A percentile compares a stretch with the other conserved stretches of the same genome.
Evolutionary conservation across 768 basidiomycete genomes (phyloP).

Genomic region (Dentipellis sp.): DNA sequence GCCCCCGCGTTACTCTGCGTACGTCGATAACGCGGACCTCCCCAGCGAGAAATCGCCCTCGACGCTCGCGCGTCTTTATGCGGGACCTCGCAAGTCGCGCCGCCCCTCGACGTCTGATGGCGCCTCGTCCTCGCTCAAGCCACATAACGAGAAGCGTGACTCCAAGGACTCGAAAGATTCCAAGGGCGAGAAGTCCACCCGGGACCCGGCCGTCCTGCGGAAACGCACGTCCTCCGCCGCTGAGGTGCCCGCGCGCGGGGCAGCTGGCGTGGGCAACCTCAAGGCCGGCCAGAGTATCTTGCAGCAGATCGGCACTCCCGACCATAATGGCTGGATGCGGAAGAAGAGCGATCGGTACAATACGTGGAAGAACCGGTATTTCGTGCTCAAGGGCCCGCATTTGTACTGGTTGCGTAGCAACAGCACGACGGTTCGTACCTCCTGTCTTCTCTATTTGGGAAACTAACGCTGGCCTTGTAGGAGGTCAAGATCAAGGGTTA

Average conservation of each 20-base stretch:
- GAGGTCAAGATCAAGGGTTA: constrained; percentile 97
- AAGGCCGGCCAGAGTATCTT: constrained; percentile 61
- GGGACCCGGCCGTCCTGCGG: constrained; percentile 34
- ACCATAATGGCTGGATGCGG: constrained; percentile 89
- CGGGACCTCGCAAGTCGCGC: constrained; percentile 33
- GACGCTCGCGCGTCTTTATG: constrained; percentile 23
- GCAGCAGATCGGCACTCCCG: constrained; percentile 85
- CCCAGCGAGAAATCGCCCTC: constrained; percentile 29
- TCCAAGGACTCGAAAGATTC: constrained; percentile 14
- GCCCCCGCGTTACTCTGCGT: constrained; percentile 63
- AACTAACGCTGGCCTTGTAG: constrained; percentile 26
- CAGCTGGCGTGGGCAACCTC: constrained; percentile 6
- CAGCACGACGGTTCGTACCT: constrained; percentile 36
- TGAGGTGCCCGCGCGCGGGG: neutral
- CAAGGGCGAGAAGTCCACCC: constrained; percentile 17
- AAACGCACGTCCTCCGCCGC: constrained; percentile 38
- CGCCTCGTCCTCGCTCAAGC: constrained; percentile 15
- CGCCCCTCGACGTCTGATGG: constrained; percentile 35
- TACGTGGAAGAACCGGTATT: constrained; percentile 86
- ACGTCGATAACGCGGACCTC: constrained; percentile 27
- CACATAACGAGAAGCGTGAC: constrained; percentile 17
- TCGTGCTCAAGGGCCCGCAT: constrained; percentile 87
- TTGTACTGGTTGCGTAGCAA: constrained; percentile 81
- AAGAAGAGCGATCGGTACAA: constrained; percentile 94
- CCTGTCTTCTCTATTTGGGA: neutral